Evolutionary conservation across 148 eudicot genomes (phyloP).

Genomic region (Linanthus parryae): DNA sequence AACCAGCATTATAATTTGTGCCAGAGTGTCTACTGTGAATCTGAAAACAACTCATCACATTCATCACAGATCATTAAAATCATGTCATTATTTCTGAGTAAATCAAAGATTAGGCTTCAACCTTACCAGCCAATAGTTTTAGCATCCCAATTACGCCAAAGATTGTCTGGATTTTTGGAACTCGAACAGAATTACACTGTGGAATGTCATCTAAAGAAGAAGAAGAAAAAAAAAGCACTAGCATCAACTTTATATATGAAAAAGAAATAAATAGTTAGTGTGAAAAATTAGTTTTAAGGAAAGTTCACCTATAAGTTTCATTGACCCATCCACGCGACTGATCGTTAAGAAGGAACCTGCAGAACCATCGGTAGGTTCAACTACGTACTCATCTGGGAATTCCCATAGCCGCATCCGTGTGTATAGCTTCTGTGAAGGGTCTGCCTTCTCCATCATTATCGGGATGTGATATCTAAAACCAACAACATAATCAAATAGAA

Average conservation of each 20-base stretch:
- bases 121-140: slow-evolving; percentile 80
- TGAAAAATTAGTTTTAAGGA: too few relatives aligned
- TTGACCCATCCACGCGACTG: slow-evolving; percentile 80
- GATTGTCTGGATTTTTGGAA: slow-evolving; percentile 68
- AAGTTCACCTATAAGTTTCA: slow-evolving; percentile 62
- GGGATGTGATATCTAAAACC: slow-evolving; percentile 16
- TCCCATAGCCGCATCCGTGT: slow-evolving; percentile 90
- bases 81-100: too few relatives aligned
- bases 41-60: too few relatives aligned
- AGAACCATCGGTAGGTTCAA: slow-evolving; percentile 87
- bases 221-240: too few relatives aligned
- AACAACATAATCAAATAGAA: slow-evolving; percentile 11
- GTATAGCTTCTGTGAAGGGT: slow-evolving; percentile 53
- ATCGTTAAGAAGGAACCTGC: slow-evolving; percentile 55
- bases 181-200: slow-evolving; percentile 49
- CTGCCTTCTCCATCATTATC: slow-evolving; percentile 55
- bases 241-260: too few relatives aligned
- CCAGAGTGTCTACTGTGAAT: too few relatives aligned
- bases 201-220: slow-evolving; percentile 76
- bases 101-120: too few relatives aligned
- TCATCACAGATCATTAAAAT: too few relatives aligned
- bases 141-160: slow-evolving; percentile 87
- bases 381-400: slow-evolving; percentile 72
- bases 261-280: too few relatives aligned
- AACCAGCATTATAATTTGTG: too few relatives aligned